Conservation (phyloP, 208 protist species). For the Novymonas esmeraldas region DNA sequence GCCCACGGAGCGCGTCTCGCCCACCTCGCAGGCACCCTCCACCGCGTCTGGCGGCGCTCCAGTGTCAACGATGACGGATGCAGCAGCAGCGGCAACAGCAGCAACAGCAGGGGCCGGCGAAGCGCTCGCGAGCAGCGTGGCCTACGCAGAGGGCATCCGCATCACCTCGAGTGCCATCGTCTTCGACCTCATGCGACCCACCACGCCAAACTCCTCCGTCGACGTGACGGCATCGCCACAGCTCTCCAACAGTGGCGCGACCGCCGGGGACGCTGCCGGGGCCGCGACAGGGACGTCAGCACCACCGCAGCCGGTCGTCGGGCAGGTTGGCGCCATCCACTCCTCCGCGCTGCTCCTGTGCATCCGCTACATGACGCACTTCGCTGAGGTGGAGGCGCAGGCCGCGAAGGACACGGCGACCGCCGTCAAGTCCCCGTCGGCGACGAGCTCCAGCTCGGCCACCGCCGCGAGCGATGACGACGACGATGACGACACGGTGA, state of each 20-base stretch:
- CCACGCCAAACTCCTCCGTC: neutral
- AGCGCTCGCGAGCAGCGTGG: neutral
- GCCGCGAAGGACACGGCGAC: slow-evolving; percentile 7
- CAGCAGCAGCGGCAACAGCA: neutral
- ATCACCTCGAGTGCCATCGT: slow-evolving; percentile 31
- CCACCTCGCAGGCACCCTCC: neutral
- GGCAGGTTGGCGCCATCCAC: neutral
- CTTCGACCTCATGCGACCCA: slow-evolving; percentile 18
- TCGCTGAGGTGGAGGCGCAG: slow-evolving; percentile 26
- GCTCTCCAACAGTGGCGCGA: neutral
- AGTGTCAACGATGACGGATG: neutral
- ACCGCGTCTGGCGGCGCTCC: neutral
- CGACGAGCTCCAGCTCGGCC: neutral
- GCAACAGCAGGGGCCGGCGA: neutral
- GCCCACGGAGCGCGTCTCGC: neutral
- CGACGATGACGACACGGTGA: slow-evolving; percentile 1
- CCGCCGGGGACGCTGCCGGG: neutral
- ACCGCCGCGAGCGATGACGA: neutral
- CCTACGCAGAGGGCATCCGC: slow-evolving; percentile 27
- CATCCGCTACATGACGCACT: slow-evolving; percentile 50
- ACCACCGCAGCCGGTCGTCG: neutral
- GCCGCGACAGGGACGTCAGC: neutral
- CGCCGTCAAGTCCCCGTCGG: neutral
- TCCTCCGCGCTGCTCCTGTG: slow-evolving; percentile 32
- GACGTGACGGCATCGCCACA: slow-evolving; percentile 10